A percentile compares a stretch with the other conserved stretches of the same genome.
These are phyloP conservation scores for Zymoseptoria ardabiliae DNA, from an alignment of 2,329 filamentous ascomycete species.

Conservation along the genomic window DNA sequence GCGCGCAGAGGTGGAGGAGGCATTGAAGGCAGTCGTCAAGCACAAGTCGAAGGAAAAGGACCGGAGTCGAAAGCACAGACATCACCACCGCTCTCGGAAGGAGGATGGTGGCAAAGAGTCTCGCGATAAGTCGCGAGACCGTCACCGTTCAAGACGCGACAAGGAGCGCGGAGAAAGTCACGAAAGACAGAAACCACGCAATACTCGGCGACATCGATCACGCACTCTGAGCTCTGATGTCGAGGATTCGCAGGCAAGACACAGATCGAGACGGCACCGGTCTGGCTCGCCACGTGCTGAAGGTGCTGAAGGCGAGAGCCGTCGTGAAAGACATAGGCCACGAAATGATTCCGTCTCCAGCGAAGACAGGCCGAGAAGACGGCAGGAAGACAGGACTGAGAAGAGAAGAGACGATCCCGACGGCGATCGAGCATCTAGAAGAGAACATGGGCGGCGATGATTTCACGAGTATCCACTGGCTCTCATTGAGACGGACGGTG, in stretches of 20 bases:
- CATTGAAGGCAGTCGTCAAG: slow-evolving; percentile 50
- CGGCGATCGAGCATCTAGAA: neutral
- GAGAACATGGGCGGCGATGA: neutral
- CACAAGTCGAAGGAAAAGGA: slow-evolving; percentile 42
- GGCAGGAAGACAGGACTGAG: neutral
- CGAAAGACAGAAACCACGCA: neutral
- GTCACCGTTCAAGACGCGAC: neutral
- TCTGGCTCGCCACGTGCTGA: neutral
- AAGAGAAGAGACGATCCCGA: neutral
- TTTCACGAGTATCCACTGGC: neutral
- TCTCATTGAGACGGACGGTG: neutral
- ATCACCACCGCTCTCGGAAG: slow-evolving; percentile 4
- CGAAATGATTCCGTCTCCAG: neutral
- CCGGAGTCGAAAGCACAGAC: slow-evolving; percentile 1
- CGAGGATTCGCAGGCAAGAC: neutral
- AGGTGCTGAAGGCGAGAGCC: neutral
- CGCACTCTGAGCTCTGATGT: neutral
- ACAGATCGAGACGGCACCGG: neutral
- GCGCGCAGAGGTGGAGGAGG: slow-evolving; percentile 75
- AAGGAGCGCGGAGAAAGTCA: neutral
- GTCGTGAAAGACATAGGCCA: neutral
- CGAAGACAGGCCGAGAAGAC: neutral
- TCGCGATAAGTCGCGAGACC: neutral
- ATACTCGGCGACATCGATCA: neutral
- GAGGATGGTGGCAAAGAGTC: neutral